Conservation (phyloP, 2,329 filamentous ascomycete genomes). For the Alternaria arbusti region DNA sequence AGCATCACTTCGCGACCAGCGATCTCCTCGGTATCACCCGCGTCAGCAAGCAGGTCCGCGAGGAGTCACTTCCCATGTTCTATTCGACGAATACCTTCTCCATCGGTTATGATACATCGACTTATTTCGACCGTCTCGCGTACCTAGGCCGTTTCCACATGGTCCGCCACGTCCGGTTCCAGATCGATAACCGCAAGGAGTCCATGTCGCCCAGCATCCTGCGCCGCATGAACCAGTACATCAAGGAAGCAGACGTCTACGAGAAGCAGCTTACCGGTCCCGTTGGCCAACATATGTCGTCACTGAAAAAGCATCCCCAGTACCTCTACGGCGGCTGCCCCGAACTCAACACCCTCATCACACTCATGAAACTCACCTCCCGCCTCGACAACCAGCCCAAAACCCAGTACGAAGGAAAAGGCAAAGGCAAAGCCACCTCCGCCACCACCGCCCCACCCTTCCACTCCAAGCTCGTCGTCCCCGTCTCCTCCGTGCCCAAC, state of each 20-base stretch:
- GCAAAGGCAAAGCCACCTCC: neutral
- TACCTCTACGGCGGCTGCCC: constrained; percentile 8
- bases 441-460: neutral
- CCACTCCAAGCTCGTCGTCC: constrained; percentile 19
- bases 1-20: constrained; percentile 10
- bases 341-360: constrained; percentile 14
- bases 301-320: neutral
- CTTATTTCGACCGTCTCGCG: constrained; percentile 26
- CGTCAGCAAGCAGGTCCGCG: constrained; percentile 21
- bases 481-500: constrained; percentile 9
- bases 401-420: neutral
- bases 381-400: neutral
- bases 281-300: neutral
- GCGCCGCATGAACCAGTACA: constrained; percentile 12
- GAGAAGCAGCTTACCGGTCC: neutral
- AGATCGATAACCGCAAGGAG: constrained; percentile 7
- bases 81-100: constrained; percentile 29
- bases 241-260: constrained; percentile 16
- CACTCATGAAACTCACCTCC: constrained; percentile 21
- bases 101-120: constrained; percentile 16
- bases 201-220: constrained; percentile 1
- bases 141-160: constrained; percentile 25
- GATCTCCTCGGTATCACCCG: constrained; percentile 13
- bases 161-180: constrained; percentile 24
- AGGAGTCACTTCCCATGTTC: constrained; percentile 25